Evolutionary conservation across 2,329 filamentous ascomycete species (phyloP).

Genomic region (Neophaeococcomyces aloes): DNA sequence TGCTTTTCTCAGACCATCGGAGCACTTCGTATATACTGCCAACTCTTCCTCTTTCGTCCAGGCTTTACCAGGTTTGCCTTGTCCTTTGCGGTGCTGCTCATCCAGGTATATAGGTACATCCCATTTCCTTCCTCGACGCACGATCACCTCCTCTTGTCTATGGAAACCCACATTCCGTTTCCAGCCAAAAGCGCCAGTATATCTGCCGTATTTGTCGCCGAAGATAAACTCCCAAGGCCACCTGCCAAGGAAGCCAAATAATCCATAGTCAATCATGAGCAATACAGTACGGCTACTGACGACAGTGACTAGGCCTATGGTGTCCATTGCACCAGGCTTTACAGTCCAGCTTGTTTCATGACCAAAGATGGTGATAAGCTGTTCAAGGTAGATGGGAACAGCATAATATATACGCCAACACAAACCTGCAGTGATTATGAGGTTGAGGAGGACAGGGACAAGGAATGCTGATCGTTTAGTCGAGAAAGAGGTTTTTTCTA

Average conservation of each 20-base stretch:
- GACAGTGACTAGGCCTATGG: conserved; percentile 46
- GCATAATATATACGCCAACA: conserved; percentile 58
- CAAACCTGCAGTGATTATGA: conserved; percentile 54
- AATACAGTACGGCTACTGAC: conserved; percentile 50
- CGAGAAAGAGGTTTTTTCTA: conserved; percentile 58
- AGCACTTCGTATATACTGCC: conserved; percentile 45
- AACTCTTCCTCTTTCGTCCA: conserved; percentile 42
- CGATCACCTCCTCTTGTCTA: conserved; percentile 65
- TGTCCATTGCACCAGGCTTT: conserved; percentile 46
- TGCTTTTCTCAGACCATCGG: conserved; percentile 57
- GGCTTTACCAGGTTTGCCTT: conserved; percentile 26
- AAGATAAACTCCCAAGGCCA: conserved; percentile 66
- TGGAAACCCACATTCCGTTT: conserved; percentile 61
- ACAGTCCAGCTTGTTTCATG: conserved; percentile 57
- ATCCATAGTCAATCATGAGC: conserved; percentile 63
- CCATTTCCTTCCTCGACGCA: conserved; percentile 68
- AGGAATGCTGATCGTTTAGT: conserved; percentile 77
- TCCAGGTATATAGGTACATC: conserved; percentile 38
- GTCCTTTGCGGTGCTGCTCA: background rate
- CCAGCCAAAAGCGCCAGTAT: conserved; percentile 57
- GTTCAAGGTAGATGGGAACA: conserved; percentile 59
- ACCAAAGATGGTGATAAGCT: conserved; percentile 56
- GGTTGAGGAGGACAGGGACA: conserved; percentile 68
- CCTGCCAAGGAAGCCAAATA: conserved; percentile 57
- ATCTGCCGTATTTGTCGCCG: conserved; percentile 44